Conservation (phyloP, 305 asterid genomes). For the Fraxinus nigra region DNA sequence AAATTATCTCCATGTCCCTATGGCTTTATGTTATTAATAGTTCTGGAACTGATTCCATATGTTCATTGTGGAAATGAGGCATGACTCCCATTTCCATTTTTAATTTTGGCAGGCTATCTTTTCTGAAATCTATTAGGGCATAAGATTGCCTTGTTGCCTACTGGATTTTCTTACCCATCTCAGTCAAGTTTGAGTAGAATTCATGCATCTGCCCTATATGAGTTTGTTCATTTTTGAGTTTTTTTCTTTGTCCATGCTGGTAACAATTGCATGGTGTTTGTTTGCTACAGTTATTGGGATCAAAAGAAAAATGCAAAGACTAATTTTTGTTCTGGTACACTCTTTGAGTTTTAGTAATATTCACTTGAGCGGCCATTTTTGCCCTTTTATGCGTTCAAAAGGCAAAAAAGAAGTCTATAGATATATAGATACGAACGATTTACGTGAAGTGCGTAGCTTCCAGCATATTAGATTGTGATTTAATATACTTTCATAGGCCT, state of each 20-base stretch:
- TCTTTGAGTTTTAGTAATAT: neutral
- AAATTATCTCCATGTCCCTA: neutral
- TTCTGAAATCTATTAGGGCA: neutral
- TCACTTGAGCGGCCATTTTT: neutral
- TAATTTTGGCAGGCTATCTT: neutral
- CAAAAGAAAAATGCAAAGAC: neutral
- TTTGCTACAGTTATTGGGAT: neutral
- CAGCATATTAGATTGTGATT: constrained; percentile 14
- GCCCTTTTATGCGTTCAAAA: neutral
- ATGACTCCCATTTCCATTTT: neutral
- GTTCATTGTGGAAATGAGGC: neutral
- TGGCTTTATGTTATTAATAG: neutral
- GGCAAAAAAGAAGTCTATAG: neutral
- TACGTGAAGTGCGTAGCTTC: constrained; percentile 10
- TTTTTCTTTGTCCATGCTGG: neutral
- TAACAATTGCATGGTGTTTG: neutral
- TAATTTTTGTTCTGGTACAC: neutral
- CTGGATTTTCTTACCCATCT: neutral
- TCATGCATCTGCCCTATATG: neutral
- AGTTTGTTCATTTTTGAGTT: neutral
- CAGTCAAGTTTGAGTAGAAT: constrained; percentile 1
- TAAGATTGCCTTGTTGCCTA: neutral
- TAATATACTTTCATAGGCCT: constrained; percentile 49
- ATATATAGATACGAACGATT: neutral
- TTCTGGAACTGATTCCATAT: neutral